These are phyloP conservation scores for Sporisorium reilianum DNA, from an alignment of 1,284 basidiomycete genomes.

Conservation along the genomic window DNA sequence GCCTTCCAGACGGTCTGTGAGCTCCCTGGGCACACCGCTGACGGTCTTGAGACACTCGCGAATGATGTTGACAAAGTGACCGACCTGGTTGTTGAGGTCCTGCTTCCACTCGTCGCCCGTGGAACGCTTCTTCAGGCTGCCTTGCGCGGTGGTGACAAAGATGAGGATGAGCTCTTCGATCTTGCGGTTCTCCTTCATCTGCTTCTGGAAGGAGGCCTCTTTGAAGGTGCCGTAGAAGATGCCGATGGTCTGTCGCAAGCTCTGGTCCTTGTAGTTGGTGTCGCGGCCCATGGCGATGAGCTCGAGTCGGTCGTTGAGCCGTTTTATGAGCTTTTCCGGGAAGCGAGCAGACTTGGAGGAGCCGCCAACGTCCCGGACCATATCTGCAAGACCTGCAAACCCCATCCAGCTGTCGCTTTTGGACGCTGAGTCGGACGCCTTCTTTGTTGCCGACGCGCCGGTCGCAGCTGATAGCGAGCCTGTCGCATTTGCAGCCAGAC, in stretches of 20 bases:
- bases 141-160: constrained; percentile 83
- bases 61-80: constrained; percentile 85
- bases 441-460: constrained; percentile 25
- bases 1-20: constrained; percentile 82
- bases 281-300: constrained; percentile 67
- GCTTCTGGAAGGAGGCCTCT: constrained; percentile 59
- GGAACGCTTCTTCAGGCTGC: constrained; percentile 75
- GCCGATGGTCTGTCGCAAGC: constrained; percentile 62
- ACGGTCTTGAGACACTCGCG: constrained; percentile 77
- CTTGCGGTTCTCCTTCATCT: constrained; percentile 92
- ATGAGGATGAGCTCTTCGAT: constrained; percentile 96
- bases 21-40: constrained; percentile 76
- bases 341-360: constrained; percentile 55
- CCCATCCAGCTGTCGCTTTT: constrained; percentile 59
- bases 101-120: constrained; percentile 85
- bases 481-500: constrained; percentile 8
- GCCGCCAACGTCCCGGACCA: constrained; percentile 54
- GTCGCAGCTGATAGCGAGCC: constrained; percentile 8
- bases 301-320: constrained; percentile 62
- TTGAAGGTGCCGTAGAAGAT: constrained; percentile 66
- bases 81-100: constrained; percentile 90
- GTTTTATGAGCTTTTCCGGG: constrained; percentile 67
- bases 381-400: constrained; percentile 54
- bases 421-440: constrained; percentile 23
- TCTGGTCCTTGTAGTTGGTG: constrained; percentile 55